Evolutionary conservation across 2,329 filamentous ascomycete species (phyloP), one percentile per base, ranked within the genome.

Genomic region (Claviceps maximensis): DNA sequence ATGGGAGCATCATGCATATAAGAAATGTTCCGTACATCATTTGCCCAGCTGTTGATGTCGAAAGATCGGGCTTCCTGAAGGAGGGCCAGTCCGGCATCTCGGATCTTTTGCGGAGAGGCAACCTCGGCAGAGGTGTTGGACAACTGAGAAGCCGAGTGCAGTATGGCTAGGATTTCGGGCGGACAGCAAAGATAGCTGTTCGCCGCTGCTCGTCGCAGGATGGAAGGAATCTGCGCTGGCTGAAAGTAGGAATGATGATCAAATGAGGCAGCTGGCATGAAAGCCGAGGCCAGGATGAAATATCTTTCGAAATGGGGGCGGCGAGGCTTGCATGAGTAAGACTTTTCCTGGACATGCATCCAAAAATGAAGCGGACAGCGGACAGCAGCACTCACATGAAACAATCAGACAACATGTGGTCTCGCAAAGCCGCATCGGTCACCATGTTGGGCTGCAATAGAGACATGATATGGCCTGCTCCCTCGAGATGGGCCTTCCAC

Each of bases 111-210:
- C 8, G 53, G 52, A n/a, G 61, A 65, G 4, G 61, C 58, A 21
- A 61, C 56, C 7, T 59, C 59, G 5, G 57, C 56, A 6, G 57
- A 56, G 13, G 58, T 58, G 33, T 66, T 67, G 1, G 69, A 71
- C 1, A 77, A 58, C 44, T 66, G 67, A 2, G 71, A 69, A 4
- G 73, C 72, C 4, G 66, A 60, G 8, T 75, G 64, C 33, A 75
- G 63, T 1, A 74, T 70, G 45, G 71, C 65, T 25, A 76, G 63
- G 2, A 75, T 66, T 2, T 68, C 63, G 0, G 74, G 70, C 1
- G 72, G 71, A 23, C 69, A 73, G 57, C 74, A 74, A 31, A 75
- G 65, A 50, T 75, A 76, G 56, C 71, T 74, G 44, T 74, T 71
- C 2, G 69, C 65, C 10, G 71, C 66, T 8, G 71, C 69, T 42